Conservation (phyloP, 306 rosid species). For the Quercus aquifolioides region DNA sequence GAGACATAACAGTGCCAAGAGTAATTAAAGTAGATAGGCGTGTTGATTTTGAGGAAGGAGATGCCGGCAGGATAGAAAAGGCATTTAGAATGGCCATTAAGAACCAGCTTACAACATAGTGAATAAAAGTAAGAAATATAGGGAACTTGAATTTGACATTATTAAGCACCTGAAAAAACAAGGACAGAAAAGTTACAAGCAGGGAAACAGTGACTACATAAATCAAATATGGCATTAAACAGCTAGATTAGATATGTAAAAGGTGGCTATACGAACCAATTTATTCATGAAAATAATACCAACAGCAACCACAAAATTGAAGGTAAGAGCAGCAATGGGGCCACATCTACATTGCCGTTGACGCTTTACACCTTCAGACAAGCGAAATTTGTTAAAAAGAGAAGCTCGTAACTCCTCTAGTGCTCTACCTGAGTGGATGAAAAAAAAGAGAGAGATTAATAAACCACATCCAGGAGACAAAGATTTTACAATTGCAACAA, state of each 20-base stretch:
- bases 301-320: slow-evolving; percentile 80
- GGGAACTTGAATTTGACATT: slow-evolving; percentile 72
- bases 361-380: slow-evolving; percentile 65
- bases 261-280: slow-evolving; percentile 55
- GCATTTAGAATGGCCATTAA: slow-evolving; percentile 71
- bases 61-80: slow-evolving; percentile 62
- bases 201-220: slow-evolving; percentile 12
- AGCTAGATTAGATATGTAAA: slow-evolving; percentile 3
- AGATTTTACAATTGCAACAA: neutral
- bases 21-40: slow-evolving; percentile 52
- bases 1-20: slow-evolving; percentile 82
- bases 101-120: slow-evolving; percentile 79
- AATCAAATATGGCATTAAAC: slow-evolving; percentile 4
- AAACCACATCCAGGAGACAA: neutral
- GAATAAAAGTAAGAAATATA: slow-evolving; percentile 71
- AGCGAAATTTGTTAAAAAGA: slow-evolving; percentile 57
- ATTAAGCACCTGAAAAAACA: slow-evolving; percentile 66
- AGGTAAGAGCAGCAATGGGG: slow-evolving; percentile 69
- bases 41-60: slow-evolving; percentile 65
- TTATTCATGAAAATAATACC: slow-evolving; percentile 79
- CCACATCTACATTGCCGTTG: slow-evolving; percentile 67
- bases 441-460: neutral
- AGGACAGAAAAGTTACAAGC: slow-evolving; percentile 16
- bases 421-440: slow-evolving; percentile 52
- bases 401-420: slow-evolving; percentile 64